Conservation (phyloP, 202 grass and related monocot species). For the Zoysia matrella region DNA sequence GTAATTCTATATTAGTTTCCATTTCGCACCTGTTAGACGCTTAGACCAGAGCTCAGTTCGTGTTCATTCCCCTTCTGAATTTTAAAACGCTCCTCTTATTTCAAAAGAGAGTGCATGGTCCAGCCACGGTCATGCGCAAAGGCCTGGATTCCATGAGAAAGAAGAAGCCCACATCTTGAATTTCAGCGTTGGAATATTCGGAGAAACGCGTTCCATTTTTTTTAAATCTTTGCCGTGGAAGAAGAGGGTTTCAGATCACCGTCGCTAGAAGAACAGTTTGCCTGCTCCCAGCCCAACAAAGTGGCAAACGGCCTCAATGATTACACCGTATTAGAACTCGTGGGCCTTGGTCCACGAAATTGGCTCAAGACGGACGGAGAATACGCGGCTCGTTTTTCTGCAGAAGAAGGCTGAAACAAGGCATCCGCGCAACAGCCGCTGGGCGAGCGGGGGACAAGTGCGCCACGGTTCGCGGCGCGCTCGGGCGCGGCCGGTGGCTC, state of each 20-base stretch:
- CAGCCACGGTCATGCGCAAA: neutral
- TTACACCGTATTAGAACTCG: neutral
- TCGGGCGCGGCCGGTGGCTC: conserved; percentile 30
- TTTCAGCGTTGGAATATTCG: conserved; percentile 4
- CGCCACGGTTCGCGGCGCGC: neutral
- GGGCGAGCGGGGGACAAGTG: neutral
- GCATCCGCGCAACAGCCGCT: neutral
- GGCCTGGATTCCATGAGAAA: neutral
- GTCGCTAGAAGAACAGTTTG: neutral
- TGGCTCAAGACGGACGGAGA: neutral
- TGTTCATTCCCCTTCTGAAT: no score
- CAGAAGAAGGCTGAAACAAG: neutral
- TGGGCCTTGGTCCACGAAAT: neutral
- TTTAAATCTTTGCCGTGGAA: neutral
- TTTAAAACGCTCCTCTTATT: no score
- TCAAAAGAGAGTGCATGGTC: neutral
- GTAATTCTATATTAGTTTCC: no score
- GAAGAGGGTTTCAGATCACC: no score
- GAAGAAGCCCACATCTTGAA: neutral
- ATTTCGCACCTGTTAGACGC: no score
- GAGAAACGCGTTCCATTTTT: neutral
- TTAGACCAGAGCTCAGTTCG: no score
- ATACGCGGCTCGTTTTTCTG: neutral
- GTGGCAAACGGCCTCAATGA: neutral
- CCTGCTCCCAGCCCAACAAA: neutral